These are phyloP conservation scores for Carex scoparia DNA, from an alignment of 176 grass and related monocot species.

Conservation along the genomic window DNA sequence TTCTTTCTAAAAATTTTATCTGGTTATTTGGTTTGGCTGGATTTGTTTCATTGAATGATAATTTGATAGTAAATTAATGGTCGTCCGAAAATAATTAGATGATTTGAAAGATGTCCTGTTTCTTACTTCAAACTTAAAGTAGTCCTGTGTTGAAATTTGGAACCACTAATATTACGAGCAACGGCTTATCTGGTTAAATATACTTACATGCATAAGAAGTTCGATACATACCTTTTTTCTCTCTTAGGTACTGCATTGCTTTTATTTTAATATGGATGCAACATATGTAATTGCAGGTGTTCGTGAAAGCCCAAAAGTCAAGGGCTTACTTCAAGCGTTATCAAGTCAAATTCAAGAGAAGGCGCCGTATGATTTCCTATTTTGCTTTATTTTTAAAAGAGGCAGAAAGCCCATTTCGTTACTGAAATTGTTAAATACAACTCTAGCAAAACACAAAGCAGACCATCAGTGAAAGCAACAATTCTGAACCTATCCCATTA, in stretches of 20 bases:
- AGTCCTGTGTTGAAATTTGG: neutral
- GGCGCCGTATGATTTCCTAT: conserved; percentile 30
- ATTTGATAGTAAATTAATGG: neutral
- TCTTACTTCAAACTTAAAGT: neutral
- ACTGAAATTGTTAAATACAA: too few relatives aligned
- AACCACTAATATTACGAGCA: neutral
- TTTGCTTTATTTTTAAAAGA: too few relatives aligned
- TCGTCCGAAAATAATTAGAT: neutral
- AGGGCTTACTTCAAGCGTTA: conserved; percentile 66
- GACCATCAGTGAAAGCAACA: too few relatives aligned
- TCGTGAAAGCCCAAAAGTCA: conserved; percentile 50
- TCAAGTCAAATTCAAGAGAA: conserved; percentile 74
- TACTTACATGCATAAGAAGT: neutral
- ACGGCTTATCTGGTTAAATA: neutral
- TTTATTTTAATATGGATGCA: neutral
- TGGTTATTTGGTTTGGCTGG: neutral
- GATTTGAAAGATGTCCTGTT: neutral
- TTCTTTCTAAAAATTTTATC: neutral
- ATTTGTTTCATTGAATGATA: neutral
- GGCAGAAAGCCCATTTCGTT: too few relatives aligned
- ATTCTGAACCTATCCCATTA: too few relatives aligned
- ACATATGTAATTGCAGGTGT: conserved; percentile 19
- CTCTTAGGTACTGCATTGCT: neutral
- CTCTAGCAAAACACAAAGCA: too few relatives aligned
- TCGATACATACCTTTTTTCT: neutral